phyloP scores from a whole-genome alignment of 2,329 filamentous ascomycete species.

The Penicillium sumatraense region DNA sequence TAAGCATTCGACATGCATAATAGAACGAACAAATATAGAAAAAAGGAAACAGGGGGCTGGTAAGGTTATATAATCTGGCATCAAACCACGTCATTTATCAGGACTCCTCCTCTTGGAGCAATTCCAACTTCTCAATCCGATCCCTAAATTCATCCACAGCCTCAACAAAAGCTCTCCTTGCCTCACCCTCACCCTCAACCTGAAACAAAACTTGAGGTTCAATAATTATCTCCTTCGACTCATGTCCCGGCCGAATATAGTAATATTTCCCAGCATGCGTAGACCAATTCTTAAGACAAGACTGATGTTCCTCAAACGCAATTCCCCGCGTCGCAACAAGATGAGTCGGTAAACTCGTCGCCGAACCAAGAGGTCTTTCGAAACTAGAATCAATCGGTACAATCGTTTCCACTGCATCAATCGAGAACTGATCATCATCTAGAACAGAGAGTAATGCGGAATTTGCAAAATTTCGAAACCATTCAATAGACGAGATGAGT shows the following conservation, averaged over 20 bases:
- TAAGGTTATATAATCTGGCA: not conserved
- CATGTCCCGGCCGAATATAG: constrained; percentile 49
- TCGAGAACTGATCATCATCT: not conserved
- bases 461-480: constrained; percentile 47
- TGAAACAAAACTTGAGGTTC: constrained; percentile 30
- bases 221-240: constrained; percentile 50
- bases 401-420: not conserved
- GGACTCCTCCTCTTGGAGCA: not conserved
- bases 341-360: constrained; percentile 26
- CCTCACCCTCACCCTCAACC: constrained; percentile 25
- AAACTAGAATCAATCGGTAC: constrained; percentile 12
- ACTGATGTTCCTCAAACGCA: constrained; percentile 48
- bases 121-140: constrained; percentile 19
- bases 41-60: not conserved
- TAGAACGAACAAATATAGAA: too few relatives aligned
- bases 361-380: not conserved
- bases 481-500: constrained; percentile 39
- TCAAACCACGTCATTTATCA: not conserved
- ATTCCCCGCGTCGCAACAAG: constrained; percentile 31
- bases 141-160: constrained; percentile 28
- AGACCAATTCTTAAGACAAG: constrained; percentile 55
- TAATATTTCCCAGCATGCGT: constrained; percentile 50
- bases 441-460: constrained; percentile 15
- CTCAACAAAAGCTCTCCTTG: constrained; percentile 24
- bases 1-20: constrained; percentile 14